A percentile compares a stretch with the other conserved stretches of the same genome.
phyloP scores from a whole-genome alignment of 2,329 filamentous ascomycete species.

The Clathrospora elynae region DNA sequence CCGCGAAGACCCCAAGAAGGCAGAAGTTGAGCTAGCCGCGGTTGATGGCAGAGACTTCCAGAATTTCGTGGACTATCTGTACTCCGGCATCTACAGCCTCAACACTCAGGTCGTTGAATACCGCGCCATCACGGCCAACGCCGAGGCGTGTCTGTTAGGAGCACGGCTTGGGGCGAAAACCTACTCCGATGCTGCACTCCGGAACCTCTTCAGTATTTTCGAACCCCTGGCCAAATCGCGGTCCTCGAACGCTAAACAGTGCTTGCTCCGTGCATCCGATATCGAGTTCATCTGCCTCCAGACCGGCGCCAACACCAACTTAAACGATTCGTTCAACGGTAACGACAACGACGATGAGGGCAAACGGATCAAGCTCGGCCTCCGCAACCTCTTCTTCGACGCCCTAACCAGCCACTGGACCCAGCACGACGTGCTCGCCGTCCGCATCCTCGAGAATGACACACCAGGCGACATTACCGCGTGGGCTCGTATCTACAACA shows the following conservation, averaged over 20 bases:
- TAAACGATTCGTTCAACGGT: background rate
- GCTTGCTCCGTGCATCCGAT: conserved; percentile 13
- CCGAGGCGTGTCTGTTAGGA: conserved; percentile 18
- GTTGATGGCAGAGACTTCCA: conserved; percentile 14
- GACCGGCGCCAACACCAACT: background rate
- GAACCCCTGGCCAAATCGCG: conserved; percentile 8
- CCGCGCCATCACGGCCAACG: conserved; percentile 11
- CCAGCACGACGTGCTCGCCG: conserved; percentile 7
- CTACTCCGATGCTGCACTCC: conserved; percentile 17
- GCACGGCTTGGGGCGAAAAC: conserved; percentile 4
- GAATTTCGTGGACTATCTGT: conserved; percentile 25
- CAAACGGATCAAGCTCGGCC: no score
- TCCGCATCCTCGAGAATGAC: conserved; percentile 1
- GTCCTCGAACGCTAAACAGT: background rate
- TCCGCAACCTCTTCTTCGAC: conserved; percentile 25
- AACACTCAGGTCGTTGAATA: conserved; percentile 15
- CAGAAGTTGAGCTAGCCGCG: background rate
- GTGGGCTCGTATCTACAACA: conserved; percentile 6
- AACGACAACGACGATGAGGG: background rate
- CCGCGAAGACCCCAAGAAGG: background rate
- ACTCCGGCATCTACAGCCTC: conserved; percentile 26
- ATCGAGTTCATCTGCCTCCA: conserved; percentile 17
- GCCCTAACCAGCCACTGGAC: conserved; percentile 22
- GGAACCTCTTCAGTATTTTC: conserved; percentile 12
- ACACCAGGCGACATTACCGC: background rate